Evolutionary conservation across 805 yeast genomes (phyloP), one percentile per base, ranked within the genome.

Genomic region (Nakazawaea siamensis): DNA sequence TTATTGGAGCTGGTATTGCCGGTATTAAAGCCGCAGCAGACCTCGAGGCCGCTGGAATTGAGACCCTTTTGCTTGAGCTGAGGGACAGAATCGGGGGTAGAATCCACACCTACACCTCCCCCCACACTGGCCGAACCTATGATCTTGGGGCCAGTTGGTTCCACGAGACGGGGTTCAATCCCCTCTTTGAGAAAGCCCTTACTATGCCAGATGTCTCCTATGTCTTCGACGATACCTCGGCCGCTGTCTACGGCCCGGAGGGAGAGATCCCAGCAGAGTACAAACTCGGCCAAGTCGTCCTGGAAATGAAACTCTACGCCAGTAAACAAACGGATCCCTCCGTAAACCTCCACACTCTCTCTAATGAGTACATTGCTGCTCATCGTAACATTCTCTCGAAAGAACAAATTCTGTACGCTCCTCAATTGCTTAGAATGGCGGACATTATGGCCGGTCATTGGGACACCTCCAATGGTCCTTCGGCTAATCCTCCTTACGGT

Each of bases 141-240:
- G 77, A 70, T 46, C 41, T 69, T 14, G 77, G 77, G 2, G 76
- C 73, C 2, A 58, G 72, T 10, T 70, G 77, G 77, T 70, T 68
- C 46, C 77, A 70, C 43, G 70, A 69, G 24, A 51, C 66, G 8
- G 50, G 64, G 20, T 56, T 59, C 34, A 70, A 70, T 41, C 54
- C 56, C 3, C 52, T 63, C 5, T 58, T 68, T 35, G 47, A 51
- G 18, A 50, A 54, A 17, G 50, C 57, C 13, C 43, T 49, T 12
- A 44, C 28, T 2, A 35, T 33, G 30, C 45, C 47, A 6, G 48
- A 50, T 33, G 39, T 51, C 29, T 50, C 47, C 14, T 51, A 47
- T 21, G 29, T 33, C 18, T 52, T 49, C 33, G 58, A 53, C 38
- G 58, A 64, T 15, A 57, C 57, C 38, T 68, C 59, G 24, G 66